phyloP scores from a whole-genome alignment of 2,329 filamentous ascomycete species.

The Colletotrichum sp. region DNA sequence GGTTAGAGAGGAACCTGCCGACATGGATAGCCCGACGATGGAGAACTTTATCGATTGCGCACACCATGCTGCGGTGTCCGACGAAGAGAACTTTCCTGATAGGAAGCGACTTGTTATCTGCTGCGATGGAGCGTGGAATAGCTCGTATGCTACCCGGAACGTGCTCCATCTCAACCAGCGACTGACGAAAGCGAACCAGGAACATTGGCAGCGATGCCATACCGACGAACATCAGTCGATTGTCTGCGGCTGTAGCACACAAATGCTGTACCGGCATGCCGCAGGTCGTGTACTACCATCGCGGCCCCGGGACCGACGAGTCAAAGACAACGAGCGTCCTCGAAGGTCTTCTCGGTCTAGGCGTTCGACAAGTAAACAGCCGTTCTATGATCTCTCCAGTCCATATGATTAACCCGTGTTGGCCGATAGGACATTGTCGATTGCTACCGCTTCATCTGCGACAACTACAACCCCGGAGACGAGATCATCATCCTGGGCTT shows the following conservation, averaged over 20 bases:
- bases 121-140: slow-evolving; percentile 42
- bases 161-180: rapidly evolving
- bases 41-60: not conserved
- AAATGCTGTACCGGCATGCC: slow-evolving; percentile 31
- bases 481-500: slow-evolving; percentile 41
- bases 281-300: slow-evolving; percentile 41
- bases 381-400: rapidly evolving
- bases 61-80: not conserved
- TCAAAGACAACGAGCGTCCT: slow-evolving; percentile 23
- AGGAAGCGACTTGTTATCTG: slow-evolving; percentile 34
- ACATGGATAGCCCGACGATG: not conserved
- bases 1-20: not conserved
- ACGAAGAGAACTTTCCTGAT: not conserved
- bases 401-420: rapidly evolving
- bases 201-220: not conserved
- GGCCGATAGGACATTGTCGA: slow-evolving; percentile 32
- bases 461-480: slow-evolving; percentile 37
- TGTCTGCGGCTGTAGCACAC: slow-evolving; percentile 34
- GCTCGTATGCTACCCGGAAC: slow-evolving; percentile 2
- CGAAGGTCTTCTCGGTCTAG: slow-evolving; percentile 28
- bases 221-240: slow-evolving; percentile 36
- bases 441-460: slow-evolving; percentile 39
- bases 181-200: not conserved
- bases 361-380: slow-evolving; percentile 19
- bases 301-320: slow-evolving; percentile 34